These are phyloP conservation scores for Coemansia sp. DNA, from an alignment of 192 early-diverging fungal species.

Conservation along the genomic window DNA sequence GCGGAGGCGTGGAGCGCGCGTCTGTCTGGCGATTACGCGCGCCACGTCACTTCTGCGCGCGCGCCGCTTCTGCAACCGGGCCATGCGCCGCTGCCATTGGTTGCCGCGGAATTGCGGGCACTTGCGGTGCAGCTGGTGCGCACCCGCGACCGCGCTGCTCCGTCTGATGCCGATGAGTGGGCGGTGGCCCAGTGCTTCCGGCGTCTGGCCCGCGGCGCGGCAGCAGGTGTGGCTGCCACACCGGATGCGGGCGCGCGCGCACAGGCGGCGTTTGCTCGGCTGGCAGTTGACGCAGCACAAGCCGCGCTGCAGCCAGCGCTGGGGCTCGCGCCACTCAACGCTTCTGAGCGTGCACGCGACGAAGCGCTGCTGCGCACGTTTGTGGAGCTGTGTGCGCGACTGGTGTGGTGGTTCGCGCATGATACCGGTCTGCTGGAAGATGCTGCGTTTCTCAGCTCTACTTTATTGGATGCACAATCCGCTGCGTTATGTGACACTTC, in stretches of 20 bases:
- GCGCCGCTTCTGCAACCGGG: conserved; percentile 15
- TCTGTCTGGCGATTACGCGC: conserved; percentile 21
- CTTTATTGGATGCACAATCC: conserved; percentile 12
- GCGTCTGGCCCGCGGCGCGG: conserved; percentile 29
- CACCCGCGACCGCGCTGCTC: conserved; percentile 20
- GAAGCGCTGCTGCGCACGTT: conserved; percentile 21
- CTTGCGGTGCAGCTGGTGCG: conserved; percentile 36
- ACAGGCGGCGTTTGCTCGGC: conserved; percentile 20
- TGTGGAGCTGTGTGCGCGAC: conserved; percentile 30
- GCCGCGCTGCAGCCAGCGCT: conserved; percentile 26
- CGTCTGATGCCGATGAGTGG: conserved; percentile 31
- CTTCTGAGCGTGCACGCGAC: conserved; percentile 20
- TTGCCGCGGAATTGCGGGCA: conserved; percentile 28
- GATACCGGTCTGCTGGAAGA: conserved; percentile 16
- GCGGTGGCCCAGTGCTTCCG: conserved; percentile 39
- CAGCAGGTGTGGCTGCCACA: too few species aligned
- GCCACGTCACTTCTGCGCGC: conserved; percentile 13
- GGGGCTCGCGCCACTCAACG: conserved; percentile 8
- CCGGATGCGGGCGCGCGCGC: too few species aligned
- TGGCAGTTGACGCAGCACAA: conserved; percentile 17
- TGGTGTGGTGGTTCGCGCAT: conserved; percentile 27
- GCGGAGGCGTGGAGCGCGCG: not conserved
- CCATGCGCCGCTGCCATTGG: conserved; percentile 10
- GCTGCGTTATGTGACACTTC: conserved; percentile 7
- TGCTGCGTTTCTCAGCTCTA: conserved; percentile 7